Evolutionary conservation across 306 rosid species (phyloP), one percentile per base, ranked within the genome.

Genomic region (Alnus rubra): DNA sequence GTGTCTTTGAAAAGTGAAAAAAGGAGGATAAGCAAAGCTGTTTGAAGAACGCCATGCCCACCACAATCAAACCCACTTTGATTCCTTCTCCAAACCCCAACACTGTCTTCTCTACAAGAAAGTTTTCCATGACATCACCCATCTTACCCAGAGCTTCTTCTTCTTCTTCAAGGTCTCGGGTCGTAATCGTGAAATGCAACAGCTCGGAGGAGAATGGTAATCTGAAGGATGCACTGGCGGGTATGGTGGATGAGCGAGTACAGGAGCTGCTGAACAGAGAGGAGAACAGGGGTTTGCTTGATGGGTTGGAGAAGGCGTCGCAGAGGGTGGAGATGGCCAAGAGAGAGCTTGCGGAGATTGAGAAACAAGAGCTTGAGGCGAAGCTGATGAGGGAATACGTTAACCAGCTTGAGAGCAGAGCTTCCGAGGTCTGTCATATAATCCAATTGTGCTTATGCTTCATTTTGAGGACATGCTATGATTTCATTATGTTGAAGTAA

Each of bases 291-390:
- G 78, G 9, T 73, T 82, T 93, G 85, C 86, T 93, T 51, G 92
- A 87, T 79, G 98, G 97, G 19, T 79, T 93, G 83, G 92, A 89
- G 82, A 79, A 83, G 85, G 98, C 98, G 8, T 84, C 97, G 1
- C 82, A 72, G 81, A 89, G 93, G 76, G 97, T 93, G 51, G 94
- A 91, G 80, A 84, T 58, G 70, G 91, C 97, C 19, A 86, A 76
- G 84, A 80, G 74, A 74, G 89, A 87, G 69, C 90, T 93, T 8
- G 97, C 88, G 19, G 80, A 83, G 81, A 89, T 93, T 54, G 85
- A 89, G 58, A 76, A 77, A 62, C 98, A 85, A 71, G 89, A 91
- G 77, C 76, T 78, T 50, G 94, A 88, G 55, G 88, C 86, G 0
- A 91, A 87, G 84, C 84, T 74, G 55, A 76, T 80, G 64, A 87